phyloP scores from a whole-genome alignment of 2,329 filamentous ascomycete genomes.

The Colletotrichum filicis region DNA sequence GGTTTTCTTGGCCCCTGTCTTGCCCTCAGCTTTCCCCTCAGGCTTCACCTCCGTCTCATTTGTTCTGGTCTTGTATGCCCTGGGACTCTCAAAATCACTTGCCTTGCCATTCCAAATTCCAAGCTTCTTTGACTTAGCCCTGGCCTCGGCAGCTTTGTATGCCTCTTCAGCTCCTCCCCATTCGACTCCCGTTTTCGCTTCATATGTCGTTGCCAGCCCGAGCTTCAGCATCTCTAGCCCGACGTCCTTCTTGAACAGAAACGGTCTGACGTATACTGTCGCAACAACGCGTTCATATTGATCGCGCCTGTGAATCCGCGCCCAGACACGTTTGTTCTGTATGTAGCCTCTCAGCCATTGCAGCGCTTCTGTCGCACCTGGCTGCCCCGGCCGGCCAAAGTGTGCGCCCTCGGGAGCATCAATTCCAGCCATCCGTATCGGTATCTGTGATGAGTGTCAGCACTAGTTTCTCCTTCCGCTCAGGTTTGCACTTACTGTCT shows the following conservation, averaged over 20 bases:
- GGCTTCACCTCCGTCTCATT: constrained; percentile 36
- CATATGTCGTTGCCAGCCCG: constrained; percentile 91
- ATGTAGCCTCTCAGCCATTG: constrained; percentile 83
- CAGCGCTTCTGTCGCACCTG: constrained; percentile 83
- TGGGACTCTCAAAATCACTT: constrained; percentile 80
- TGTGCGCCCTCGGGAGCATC: constrained; percentile 95
- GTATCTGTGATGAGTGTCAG: constrained; percentile 66
- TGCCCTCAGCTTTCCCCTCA: no score
- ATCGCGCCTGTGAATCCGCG: constrained; percentile 85
- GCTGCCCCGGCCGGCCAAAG: constrained; percentile 90
- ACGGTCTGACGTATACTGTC: constrained; percentile 79
- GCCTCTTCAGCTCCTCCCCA: constrained; percentile 78
- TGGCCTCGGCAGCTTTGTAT: constrained; percentile 74
- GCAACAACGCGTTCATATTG: constrained; percentile 94
- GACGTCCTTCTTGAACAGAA: constrained; percentile 80
- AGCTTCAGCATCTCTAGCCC: constrained; percentile 88
- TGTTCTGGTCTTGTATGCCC: constrained; percentile 81
- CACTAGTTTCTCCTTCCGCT: neutral
- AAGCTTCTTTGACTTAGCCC: constrained; percentile 71
- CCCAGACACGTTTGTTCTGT: constrained; percentile 78
- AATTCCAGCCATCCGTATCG: constrained; percentile 88
- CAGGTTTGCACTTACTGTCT: constrained; percentile 70
- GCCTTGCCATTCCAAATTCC: constrained; percentile 81
- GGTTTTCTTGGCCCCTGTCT: constrained; percentile 33
- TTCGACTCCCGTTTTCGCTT: constrained; percentile 89